phyloP scores from a whole-genome alignment of 2,329 filamentous ascomycete genomes.

The Paracamarosporium sp. region DNA sequence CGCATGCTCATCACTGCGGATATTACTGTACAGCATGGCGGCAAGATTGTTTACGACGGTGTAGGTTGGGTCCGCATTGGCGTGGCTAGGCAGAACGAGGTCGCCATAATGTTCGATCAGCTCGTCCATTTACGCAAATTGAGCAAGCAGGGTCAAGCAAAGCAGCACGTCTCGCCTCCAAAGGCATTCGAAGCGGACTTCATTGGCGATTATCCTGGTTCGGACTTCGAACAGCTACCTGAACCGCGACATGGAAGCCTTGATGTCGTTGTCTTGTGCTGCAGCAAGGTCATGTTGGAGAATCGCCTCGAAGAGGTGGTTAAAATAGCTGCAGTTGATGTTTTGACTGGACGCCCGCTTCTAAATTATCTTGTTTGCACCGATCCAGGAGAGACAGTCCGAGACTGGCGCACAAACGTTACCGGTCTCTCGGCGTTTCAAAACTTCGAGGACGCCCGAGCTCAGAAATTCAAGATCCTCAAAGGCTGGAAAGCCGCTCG shows the following conservation, averaged over 20 bases:
- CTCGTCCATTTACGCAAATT: constrained; percentile 38
- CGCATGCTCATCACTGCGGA: constrained; percentile 38
- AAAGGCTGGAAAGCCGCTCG: constrained; percentile 42
- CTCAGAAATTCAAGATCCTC: constrained; percentile 38
- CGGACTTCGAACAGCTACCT: constrained; percentile 32
- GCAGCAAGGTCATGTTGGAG: constrained; percentile 35
- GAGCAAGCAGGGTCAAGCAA: constrained; percentile 28
- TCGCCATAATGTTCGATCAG: constrained; percentile 26
- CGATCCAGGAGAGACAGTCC: constrained; percentile 24
- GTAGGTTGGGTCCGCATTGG: constrained; percentile 35
- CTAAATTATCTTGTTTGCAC: constrained; percentile 41
- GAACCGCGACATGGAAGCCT: constrained; percentile 14
- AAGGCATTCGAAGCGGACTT: constrained; percentile 33
- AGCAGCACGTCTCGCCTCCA: constrained; percentile 33
- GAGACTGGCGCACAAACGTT: constrained; percentile 29
- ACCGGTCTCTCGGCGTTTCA: constrained; percentile 33
- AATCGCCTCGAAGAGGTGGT: constrained; percentile 32
- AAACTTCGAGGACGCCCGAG: constrained; percentile 34
- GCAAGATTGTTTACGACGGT: constrained; percentile 30
- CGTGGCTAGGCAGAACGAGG: constrained; percentile 24
- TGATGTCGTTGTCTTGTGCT: constrained; percentile 31
- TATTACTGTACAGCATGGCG: constrained; percentile 32
- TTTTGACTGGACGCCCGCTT: constrained; percentile 37
- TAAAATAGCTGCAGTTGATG: constrained; percentile 42
- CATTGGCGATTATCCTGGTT: constrained; percentile 17